Base-by-base conservation (phyloP, 2,329 filamentous ascomycete species). In the Colletotrichum cuscutae region DNA sequence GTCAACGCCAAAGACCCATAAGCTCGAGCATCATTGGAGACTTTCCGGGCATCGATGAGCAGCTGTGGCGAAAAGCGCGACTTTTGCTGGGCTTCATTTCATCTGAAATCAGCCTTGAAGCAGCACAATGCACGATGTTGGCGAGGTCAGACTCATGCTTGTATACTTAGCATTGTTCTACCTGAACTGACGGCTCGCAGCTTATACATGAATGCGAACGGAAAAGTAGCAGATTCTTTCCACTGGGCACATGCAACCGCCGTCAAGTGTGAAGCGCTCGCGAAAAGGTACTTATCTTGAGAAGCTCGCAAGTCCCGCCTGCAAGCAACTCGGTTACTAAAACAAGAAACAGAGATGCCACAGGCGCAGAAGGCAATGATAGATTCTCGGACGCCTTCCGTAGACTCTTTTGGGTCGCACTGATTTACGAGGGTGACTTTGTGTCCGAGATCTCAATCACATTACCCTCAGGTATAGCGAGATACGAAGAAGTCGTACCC, bases 371-470 rank as follows among this genome's bases (percentile, higher is more conserved):
- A 2, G 30, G 12, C 3, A 26, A 24, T 24, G 65, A 61, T 0
- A 58, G 66, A 13, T 72, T 72, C 37, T 72, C 77, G 0, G 78
- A 80, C 26, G 61, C 75, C 0, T 79, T 80, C 42, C 61, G 77
- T 0, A 75, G 78, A 2, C 28, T 80, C 2, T 80, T 77, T 30
- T 80, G 79, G 79, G 73, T 80, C 4, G 76, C 77, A 0, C 79
- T 79, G 9, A 79, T 80, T 3, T 77, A 77, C 52, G 79, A 80
- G 32, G 78, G 79, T 0, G 79, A 80, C 35, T 80, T 79, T 32
- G 75, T 78, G 8, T 80, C 79, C 0, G 79, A 80, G 60, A 75
- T 80, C 22, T 80, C 79, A 0, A 71, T 79, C 1, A 75, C 71
- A 0, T 74, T 78, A 0, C 79, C 79, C 0, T 80, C 79, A 8